Evolutionary conservation across 2,329 filamentous ascomycete genomes (phyloP).

Genomic region (Trichophyton equinum): DNA sequence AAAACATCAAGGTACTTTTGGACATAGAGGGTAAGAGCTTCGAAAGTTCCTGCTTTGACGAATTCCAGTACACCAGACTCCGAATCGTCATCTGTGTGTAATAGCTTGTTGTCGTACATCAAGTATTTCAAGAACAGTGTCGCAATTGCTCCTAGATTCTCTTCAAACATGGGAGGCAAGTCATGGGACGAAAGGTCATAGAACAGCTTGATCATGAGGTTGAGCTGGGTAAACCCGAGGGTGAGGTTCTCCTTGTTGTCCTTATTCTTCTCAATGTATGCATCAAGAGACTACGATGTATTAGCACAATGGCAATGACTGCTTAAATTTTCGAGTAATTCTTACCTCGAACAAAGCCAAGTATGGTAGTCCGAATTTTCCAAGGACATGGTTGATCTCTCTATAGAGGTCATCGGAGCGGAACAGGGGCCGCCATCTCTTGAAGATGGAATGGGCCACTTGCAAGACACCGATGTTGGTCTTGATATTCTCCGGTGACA

Average conservation of each 20-base stretch:
- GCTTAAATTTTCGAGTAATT: no score
- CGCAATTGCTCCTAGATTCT: constrained; percentile 66
- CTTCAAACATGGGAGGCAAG: constrained; percentile 85
- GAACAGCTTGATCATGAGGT: constrained; percentile 80
- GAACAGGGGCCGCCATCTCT: constrained; percentile 87
- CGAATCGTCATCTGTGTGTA: constrained; percentile 77
- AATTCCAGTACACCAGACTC: constrained; percentile 76
- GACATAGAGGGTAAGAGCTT: constrained; percentile 76
- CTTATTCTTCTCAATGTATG: constrained; percentile 57
- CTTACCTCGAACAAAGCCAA: constrained; percentile 62
- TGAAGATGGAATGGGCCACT: constrained; percentile 96
- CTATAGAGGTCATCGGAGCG: constrained; percentile 83
- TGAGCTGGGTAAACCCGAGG: constrained; percentile 71
- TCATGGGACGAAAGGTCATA: constrained; percentile 98
- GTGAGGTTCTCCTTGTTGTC: constrained; percentile 62
- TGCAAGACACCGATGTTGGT: constrained; percentile 90
- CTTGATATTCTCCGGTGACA: constrained; percentile 68
- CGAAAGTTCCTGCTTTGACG: constrained; percentile 87
- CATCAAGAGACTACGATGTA: constrained; percentile 33
- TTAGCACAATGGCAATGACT: not conserved
- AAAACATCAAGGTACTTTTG: constrained; percentile 96
- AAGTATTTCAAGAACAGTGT: constrained; percentile 83
- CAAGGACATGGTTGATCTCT: constrained; percentile 92
- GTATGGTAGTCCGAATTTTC: constrained; percentile 72
- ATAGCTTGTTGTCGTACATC: constrained; percentile 68